These are phyloP conservation scores for Chytriomyces hyalinus DNA, from an alignment of 192 early-diverging fungal species.

Conservation along the genomic window DNA sequence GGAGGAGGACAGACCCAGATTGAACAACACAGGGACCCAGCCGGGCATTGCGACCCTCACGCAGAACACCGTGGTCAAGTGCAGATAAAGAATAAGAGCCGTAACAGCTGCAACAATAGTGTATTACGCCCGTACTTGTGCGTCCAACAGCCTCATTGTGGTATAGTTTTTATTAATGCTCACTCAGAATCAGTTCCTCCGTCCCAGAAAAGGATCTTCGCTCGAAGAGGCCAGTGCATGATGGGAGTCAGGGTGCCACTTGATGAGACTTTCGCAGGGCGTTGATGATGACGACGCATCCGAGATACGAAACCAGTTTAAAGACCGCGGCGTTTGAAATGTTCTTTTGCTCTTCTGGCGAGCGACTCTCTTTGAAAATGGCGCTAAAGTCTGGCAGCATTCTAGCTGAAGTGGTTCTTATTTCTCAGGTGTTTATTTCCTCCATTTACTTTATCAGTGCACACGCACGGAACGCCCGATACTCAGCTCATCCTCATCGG, in stretches of 20 bases:
- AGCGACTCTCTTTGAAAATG: constrained; percentile 29
- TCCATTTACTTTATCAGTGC: constrained; percentile 14
- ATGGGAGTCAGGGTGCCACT: background rate
- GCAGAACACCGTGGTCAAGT: constrained; percentile 10
- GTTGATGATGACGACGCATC: constrained; percentile 21
- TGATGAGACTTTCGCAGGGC: constrained; percentile 13
- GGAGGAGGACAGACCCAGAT: background rate
- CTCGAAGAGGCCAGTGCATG: background rate
- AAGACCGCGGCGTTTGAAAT: constrained; percentile 35
- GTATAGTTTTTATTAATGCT: background rate
- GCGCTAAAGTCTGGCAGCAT: constrained; percentile 33
- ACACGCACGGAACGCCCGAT: no score
- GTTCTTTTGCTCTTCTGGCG: constrained; percentile 26
- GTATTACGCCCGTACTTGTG: background rate
- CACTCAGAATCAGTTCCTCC: background rate
- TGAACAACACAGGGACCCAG: constrained; percentile 49
- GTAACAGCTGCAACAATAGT: constrained; percentile 1
- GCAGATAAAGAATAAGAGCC: background rate
- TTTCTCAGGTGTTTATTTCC: background rate
- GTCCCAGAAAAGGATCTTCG: background rate
- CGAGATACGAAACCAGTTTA: constrained; percentile 32
- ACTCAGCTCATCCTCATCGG: no score
- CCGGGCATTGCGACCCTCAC: background rate
- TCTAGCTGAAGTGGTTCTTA: no score
- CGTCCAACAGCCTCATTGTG: background rate